Conservation (phyloP, 2,329 filamentous ascomycete genomes). For the Blastomyces percursus region DNA sequence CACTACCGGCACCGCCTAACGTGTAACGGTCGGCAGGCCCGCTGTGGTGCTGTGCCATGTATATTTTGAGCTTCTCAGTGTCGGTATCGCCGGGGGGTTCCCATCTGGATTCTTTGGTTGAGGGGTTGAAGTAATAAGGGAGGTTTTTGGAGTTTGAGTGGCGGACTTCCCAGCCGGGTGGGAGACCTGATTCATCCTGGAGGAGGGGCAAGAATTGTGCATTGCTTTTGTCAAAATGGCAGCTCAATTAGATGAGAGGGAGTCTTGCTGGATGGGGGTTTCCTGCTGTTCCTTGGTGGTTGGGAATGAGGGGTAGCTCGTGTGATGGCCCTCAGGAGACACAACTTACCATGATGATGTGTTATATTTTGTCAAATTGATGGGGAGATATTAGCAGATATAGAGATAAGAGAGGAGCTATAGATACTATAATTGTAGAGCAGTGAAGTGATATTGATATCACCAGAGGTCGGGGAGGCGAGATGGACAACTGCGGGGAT, state of each 20-base stretch:
- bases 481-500: background rate
- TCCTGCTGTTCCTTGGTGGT: background rate
- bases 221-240: background rate
- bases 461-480: background rate
- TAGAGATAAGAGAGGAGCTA: background rate
- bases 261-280: background rate
- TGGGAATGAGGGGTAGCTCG: background rate
- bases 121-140: slow-evolving; percentile 93
- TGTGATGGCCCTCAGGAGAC: background rate
- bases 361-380: background rate
- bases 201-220: background rate
- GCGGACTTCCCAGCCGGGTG: slow-evolving; percentile 84
- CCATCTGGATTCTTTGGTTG: slow-evolving; percentile 83
- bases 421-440: background rate
- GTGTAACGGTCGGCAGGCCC: slow-evolving; percentile 29
- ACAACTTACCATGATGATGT: background rate
- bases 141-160: slow-evolving; percentile 98
- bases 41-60: slow-evolving; percentile 85
- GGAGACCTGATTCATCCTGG: slow-evolving; percentile 67
- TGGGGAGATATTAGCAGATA: background rate
- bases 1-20: slow-evolving; percentile 15
- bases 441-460: background rate
- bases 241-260: background rate
- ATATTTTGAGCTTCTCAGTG: slow-evolving; percentile 81
- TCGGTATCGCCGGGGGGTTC: slow-evolving; percentile 83